Base-by-base conservation (phyloP, 2,329 filamentous ascomycete species). In the Penicillium sp. region DNA sequence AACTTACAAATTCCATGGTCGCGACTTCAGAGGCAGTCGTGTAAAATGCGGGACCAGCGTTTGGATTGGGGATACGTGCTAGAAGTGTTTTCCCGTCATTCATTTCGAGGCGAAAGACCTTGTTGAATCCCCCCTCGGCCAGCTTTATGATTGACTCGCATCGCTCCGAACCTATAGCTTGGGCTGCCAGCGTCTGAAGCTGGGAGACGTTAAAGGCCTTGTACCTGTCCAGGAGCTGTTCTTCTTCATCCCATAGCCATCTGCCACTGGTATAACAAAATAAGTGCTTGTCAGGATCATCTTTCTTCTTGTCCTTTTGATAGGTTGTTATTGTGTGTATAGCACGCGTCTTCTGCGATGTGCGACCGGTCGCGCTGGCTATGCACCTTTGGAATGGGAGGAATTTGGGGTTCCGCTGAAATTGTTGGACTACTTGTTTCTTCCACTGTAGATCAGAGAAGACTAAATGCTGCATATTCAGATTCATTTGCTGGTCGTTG, bases 61-160 rank as follows among this genome's bases (percentile, higher is more conserved):
- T 65, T 16, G 58, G 61, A 47, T 65, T 58, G 36, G 59, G 61
- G 38, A 68, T 63, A 42, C 61, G 47, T 18, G 64, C 61, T 14
- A 67, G 53, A 1, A 61, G 55, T 16, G 40, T 18, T 45, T 45
- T 59, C n/a, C 57, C 59, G 49, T 64, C 57, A 44, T 59, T 75
- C n/a, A n/a, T n/a, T n/a, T n/a, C n/a, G n/a, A n/a, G n/a, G n/a
- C n/a, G n/a, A n/a, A n/a, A n/a, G n/a, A n/a, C n/a, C n/a, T n/a
- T 75, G 60, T 70, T 75, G 56, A 66, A 74, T 32, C 64, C 65
- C 38, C 72, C 72, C 64, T 76, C 71, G 7, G 61, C 68, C 10
- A 74, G 48, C 56, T 76, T 75, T 8, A 48, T 66, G 10, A 78
- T 74, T 6, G 65, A 67, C 8, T 68, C 58, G 57, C 72, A 76